Percentiles rank a stretch among this genome's conserved stretches.
These are phyloP conservation scores for Diaporthe citriasiana DNA, from an alignment of 2,329 filamentous ascomycete species.

Conservation along the genomic window DNA sequence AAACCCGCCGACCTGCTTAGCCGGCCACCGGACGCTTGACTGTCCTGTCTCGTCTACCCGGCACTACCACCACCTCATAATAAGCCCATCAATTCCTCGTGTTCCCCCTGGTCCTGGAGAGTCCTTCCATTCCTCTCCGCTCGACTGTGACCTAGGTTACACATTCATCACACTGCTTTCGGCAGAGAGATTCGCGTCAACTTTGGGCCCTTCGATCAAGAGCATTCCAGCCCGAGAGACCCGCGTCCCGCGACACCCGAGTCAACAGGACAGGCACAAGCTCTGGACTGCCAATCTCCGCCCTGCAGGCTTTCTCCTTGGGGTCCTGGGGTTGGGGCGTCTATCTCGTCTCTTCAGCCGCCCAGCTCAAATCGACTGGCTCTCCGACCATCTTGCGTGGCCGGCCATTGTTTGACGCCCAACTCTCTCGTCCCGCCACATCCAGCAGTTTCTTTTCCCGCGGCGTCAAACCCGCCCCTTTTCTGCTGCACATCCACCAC, in stretches of 20 bases:
- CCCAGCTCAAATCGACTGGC: slow-evolving; percentile 32
- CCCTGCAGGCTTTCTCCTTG: slow-evolving; percentile 22
- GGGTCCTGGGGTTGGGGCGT: slow-evolving; percentile 37
- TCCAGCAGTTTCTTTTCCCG: slow-evolving; percentile 32
- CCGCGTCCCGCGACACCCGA: slow-evolving; percentile 17
- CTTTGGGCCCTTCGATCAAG: slow-evolving; percentile 19
- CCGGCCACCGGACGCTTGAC: slow-evolving; percentile 7
- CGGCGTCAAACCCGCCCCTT: slow-evolving; percentile 35
- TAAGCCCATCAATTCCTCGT: slow-evolving; percentile 20
- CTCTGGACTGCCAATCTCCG: slow-evolving; percentile 26
- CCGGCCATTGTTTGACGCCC: slow-evolving; percentile 40
- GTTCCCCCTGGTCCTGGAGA: neutral
- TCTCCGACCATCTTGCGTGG: slow-evolving; percentile 33
- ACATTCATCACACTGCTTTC: slow-evolving; percentile 13
- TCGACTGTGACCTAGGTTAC: slow-evolving; percentile 6
- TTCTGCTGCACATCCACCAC: slow-evolving; percentile 34
- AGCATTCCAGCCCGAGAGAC: slow-evolving; percentile 30
- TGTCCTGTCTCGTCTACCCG: slow-evolving; percentile 20
- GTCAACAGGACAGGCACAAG: slow-evolving; percentile 25
- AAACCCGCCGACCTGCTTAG: slow-evolving; percentile 27
- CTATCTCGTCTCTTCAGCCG: slow-evolving; percentile 42
- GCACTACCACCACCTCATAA: slow-evolving; percentile 13
- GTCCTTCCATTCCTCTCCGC: slow-evolving; percentile 32
- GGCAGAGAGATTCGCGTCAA: slow-evolving; percentile 23
- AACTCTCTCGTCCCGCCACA: slow-evolving; percentile 41